A percentile compares a stretch with the other conserved stretches of the same genome.
phyloP scores from a whole-genome alignment of 2,329 filamentous ascomycete species.

The Gaeumannomyces tritici region DNA sequence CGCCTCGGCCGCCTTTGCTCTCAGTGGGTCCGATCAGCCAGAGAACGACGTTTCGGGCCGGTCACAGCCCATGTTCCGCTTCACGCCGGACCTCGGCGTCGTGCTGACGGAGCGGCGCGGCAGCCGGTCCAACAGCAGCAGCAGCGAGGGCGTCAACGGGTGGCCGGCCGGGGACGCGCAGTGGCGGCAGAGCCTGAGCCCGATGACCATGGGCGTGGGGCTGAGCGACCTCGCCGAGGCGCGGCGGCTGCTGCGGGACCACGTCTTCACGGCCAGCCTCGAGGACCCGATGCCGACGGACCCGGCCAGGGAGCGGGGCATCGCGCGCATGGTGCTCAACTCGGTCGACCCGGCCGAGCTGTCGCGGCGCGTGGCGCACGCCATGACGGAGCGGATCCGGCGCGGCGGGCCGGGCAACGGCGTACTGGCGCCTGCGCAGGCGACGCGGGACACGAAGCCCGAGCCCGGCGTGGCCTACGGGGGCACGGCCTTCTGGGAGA shows the following conservation, averaged over 20 bases:
- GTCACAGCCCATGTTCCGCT: background rate
- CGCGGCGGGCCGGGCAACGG: background rate
- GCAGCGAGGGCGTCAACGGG: background rate
- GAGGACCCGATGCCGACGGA: background rate
- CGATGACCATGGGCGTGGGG: background rate
- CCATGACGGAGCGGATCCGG: constrained; percentile 1
- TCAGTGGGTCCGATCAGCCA: background rate
- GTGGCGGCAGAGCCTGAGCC: background rate
- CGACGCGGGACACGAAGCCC: background rate
- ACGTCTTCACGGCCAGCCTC: constrained; percentile 2
- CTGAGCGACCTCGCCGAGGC: background rate
- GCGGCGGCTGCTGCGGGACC: background rate
- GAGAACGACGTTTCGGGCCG: background rate
- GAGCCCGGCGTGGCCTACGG: background rate
- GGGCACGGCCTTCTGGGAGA: background rate
- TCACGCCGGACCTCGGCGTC: background rate
- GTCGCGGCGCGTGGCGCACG: constrained; percentile 15
- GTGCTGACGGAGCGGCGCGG: background rate
- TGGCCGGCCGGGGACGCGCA: background rate
- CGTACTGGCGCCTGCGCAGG: background rate
- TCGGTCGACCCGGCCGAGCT: constrained; percentile 55
- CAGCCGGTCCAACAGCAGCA: background rate
- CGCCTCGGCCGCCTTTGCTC: background rate
- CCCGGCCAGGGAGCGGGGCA: background rate
- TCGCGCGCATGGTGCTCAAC: constrained; percentile 56